Evolutionary conservation across 768 basidiomycete species (phyloP), one percentile per base, ranked within the genome.

Genomic region (Hygrocybe punicea): DNA sequence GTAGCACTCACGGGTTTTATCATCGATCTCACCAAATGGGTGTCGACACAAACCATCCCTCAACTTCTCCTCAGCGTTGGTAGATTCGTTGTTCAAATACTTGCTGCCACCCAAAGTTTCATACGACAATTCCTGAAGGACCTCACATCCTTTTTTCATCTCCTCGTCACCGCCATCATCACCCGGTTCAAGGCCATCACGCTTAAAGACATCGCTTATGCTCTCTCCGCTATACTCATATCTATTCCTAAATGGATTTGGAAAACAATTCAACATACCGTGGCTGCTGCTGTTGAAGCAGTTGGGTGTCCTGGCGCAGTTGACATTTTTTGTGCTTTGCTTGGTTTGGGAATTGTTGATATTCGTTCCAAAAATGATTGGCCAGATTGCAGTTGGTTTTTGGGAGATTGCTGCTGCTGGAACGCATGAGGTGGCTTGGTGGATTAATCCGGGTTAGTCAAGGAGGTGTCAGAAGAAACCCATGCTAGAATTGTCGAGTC

Each of bases 361-460:
- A 24, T 47, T 8, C 9, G 19, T 47, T 47, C 45, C 45, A 17
- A 21, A 10, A 9, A 47, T 8, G 45, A 8, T 47, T 10, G 45
- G 45, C 19, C 10, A 47, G 45, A 47, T 47, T 21, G 45, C 45
- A 21, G 10, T 47, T 47, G 45, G 45, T 8, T 8, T 47, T 10
- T 8, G 45, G 19, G 45, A 47, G 45, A 47, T 47, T 47, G 45
- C 10, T 24, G 45, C 23, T 21, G 45, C 45, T n/a, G 45, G 45
- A 10, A 17, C 9, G 19, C 45, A 17, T n/a, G 45, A 47, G 19
- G 45, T 21, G 16, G 19, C 19, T 21, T 47, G 9, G 45, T 47
- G 45, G 45, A 21, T 47, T 47, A 10, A 47, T 47, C 45, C 45
- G n/a, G n/a, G n/a, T n/a, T n/a, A n/a, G n/a, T n/a, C n/a, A n/a